Evolutionary conservation across 257 asterid species (phyloP).

Genomic region (Apocynum venetum): DNA sequence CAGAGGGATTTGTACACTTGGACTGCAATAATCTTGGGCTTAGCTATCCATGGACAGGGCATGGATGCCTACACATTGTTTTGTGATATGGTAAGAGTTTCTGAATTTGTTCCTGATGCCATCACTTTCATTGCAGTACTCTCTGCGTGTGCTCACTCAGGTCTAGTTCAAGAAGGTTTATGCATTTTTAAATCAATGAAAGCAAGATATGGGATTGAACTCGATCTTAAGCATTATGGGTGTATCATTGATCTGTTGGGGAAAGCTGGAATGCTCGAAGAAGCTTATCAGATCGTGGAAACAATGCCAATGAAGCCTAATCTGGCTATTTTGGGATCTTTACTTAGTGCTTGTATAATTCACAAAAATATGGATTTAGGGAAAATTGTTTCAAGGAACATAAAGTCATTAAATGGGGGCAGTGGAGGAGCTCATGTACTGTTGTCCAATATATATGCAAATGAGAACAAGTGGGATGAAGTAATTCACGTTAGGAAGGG

Average conservation of each 20-base stretch:
- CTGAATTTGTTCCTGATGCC: constrained; percentile 33
- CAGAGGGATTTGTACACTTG: constrained; percentile 44
- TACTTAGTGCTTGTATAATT: constrained; percentile 41
- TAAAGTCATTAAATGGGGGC: constrained; percentile 32
- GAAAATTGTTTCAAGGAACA: constrained; percentile 35
- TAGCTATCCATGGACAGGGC: constrained; percentile 46
- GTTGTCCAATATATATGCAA: constrained; percentile 42
- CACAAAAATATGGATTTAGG: constrained; percentile 38
- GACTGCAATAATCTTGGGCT: constrained; percentile 57
- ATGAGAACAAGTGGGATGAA: constrained; percentile 40
- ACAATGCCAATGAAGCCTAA: constrained; percentile 45
- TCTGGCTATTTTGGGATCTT: constrained; percentile 42
- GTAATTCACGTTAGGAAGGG: constrained; percentile 37
- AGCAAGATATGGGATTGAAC: constrained; percentile 29
- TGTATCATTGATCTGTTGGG: constrained; percentile 52
- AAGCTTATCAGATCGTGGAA: constrained; percentile 35
- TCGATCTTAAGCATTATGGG: constrained; percentile 47
- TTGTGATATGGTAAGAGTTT: constrained; percentile 31
- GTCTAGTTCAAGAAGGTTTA: constrained; percentile 46
- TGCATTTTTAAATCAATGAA: constrained; percentile 38
- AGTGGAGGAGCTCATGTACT: constrained; percentile 47
- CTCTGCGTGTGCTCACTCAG: constrained; percentile 51
- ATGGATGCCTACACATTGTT: constrained; percentile 28
- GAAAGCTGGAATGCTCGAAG: constrained; percentile 44
- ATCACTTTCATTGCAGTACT: constrained; percentile 38